Conservation (phyloP, 2,329 filamentous ascomycete genomes). For the Camptophora hylomeconis region DNA sequence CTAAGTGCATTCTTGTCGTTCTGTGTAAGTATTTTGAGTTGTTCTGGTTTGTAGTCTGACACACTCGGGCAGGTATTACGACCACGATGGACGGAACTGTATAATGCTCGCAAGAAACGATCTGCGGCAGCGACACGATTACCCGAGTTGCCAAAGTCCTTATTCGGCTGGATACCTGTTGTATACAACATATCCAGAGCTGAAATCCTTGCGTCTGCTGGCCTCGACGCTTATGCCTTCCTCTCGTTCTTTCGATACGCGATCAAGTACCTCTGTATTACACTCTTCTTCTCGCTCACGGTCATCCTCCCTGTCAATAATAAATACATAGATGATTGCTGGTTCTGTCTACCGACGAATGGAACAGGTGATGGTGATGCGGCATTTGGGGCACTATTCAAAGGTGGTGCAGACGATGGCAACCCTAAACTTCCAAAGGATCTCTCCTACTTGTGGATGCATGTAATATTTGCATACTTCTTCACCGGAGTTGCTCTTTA, state of each 20-base stretch:
- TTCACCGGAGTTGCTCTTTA: slow-evolving; percentile 76
- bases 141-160: slow-evolving; percentile 66
- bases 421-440: slow-evolving; percentile 22
- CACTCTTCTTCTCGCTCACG: slow-evolving; percentile 67
- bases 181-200: slow-evolving; percentile 77
- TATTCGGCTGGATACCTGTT: slow-evolving; percentile 87
- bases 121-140: slow-evolving; percentile 51
- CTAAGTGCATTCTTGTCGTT: slow-evolving; percentile 32
- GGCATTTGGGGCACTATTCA: slow-evolving; percentile 22
- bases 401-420: slow-evolving; percentile 20
- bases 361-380: slow-evolving; percentile 13
- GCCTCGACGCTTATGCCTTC: slow-evolving; percentile 92
- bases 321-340: slow-evolving; percentile 39
- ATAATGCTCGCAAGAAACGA: slow-evolving; percentile 74
- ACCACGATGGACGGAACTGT: slow-evolving; percentile 82
- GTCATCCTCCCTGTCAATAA: slow-evolving; percentile 80
- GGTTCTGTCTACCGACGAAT: slow-evolving; percentile 10
- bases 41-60: slow-evolving; percentile 4
- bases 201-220: slow-evolving; percentile 77
- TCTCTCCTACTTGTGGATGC: slow-evolving; percentile 68
- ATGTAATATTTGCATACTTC: slow-evolving; percentile 86
- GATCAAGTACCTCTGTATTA: slow-evolving; percentile 64
- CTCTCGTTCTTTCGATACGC: slow-evolving; percentile 93
- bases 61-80: slow-evolving; percentile 52
- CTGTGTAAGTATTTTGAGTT: slow-evolving; percentile 24